Base-by-base conservation (phyloP, 1,139 yeast species). In the Pichia sp. region DNA sequence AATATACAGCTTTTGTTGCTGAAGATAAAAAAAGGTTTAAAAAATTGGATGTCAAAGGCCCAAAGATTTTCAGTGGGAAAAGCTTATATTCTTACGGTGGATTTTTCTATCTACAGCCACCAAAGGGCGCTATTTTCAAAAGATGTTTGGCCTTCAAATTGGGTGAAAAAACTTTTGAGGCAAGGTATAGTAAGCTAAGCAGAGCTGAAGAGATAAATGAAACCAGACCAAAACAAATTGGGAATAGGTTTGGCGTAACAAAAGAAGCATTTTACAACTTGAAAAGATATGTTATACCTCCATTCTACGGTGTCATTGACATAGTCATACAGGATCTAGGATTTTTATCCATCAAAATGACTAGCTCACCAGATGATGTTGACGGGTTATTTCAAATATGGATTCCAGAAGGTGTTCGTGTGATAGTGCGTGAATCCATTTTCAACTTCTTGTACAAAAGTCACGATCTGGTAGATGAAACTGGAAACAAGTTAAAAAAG, bases 271-370 rank as follows among this genome's bases (percentile, higher is more conserved):
- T 66, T 16, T 63, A 68, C 1, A 61, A 67, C 3, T 65, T 77
- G 60, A 73, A 68, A 1, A 71, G 81, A 53, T 82, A 73, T 57
- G 72, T 78, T 2, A 72, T 85, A 5, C 91, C 92, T 0, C 87
- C 88, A n/a, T 85, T 85, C 61, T 72, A 71, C 52, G 95, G 92
- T 0, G 72, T 82, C 1, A 73, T 86, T 20, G 93, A 87, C 62
- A 64, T 89, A 31, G 88, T 88, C 0, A 64, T 90, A 14, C 81
- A 84, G 50, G 86, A 86, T 54, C 66, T 86, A 16, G 96, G 96
- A 0, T 82, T 79, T 60, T 61, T 89, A 1, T 82, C 84, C 53
- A 67, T 89, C 41, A 78, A 78, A 29, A 84, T 90, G 1, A 83
- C 87, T 0, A 56, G 60, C 36, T 51, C 57, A 14, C 57, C 55